Base-by-base conservation (phyloP, 495 filamentous ascomycete species). In the Podospora australis region DNA sequence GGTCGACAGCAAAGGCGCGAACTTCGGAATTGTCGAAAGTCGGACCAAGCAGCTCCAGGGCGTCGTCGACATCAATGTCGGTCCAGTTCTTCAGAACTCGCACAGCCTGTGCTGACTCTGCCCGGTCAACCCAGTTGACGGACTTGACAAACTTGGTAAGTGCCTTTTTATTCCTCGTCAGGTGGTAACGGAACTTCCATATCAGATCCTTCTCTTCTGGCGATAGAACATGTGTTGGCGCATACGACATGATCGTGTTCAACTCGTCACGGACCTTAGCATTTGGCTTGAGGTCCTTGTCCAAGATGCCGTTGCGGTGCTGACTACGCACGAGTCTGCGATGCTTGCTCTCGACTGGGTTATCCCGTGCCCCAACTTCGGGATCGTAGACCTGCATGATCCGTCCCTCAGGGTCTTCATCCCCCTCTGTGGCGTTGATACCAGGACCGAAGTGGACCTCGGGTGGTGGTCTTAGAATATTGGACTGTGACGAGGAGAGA, bases 81-180 rank as follows among this genome's bases (percentile, higher is more conserved):
- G 88, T 94, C 92, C 92, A 99, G 63, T 89, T 91, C 1, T 87
- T 79, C 10, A 99, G 74, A 5, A 99, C 80, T 46, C 90, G 87
- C 7, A 91, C 86, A 6, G 90, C 91, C 67, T 96, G 88, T 39
- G 83, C 83, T 20, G 84, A 76, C 71, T 99, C 92, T 36, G 80
- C 79, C n/a, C 72, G 72, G 63, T 97, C 91, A 14, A 79, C 79
- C 92, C 92, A 99, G 45, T 88, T 85, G 28, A 96, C 91, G 1
- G 88, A 94, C 65, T 97, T 97, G 57, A 96, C 88, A 53, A 99
- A 95, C 58, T 99, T 99, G 19, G 92, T 96, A 30, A 97, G 71
- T 2, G 91, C 92, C 51, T 87, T 78, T 67, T 97, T 97, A 56
- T 99, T 90, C 29, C 89, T 78, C 0, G 88, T 90, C 5, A 99